Evolutionary conservation across 352 stramenopile genomes (phyloP).

Genomic region (Aphanomyces stellatus): DNA sequence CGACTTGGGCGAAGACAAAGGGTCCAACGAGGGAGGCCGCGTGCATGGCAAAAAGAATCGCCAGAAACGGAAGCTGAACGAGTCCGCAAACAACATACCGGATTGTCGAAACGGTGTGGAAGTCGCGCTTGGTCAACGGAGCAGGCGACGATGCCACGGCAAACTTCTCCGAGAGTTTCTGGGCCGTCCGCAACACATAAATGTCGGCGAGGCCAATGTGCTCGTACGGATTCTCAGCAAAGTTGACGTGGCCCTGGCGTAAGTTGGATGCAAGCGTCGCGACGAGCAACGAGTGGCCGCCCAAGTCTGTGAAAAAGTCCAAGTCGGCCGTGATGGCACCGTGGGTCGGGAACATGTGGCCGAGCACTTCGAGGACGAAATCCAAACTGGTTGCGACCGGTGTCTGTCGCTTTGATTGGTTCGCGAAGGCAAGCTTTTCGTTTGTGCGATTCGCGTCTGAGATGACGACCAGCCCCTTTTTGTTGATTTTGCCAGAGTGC

Average conservation of each 20-base stretch:
- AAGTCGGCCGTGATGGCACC: not conserved
- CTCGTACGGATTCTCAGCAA: not conserved
- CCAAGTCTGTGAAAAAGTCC: constrained; percentile 1
- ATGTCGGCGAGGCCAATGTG: not conserved
- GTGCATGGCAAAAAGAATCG: not conserved
- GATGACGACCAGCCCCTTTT: not conserved
- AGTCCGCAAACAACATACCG: not conserved
- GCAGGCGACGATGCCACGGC: not conserved
- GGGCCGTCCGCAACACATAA: not conserved
- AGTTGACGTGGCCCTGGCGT: not conserved
- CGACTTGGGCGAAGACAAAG: not conserved
- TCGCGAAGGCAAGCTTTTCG: no score
- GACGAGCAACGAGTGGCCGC: not conserved
- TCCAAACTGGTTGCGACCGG: not conserved
- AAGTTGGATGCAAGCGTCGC: not conserved
- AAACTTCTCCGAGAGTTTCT: not conserved
- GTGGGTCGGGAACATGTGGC: not conserved
- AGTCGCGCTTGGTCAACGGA: not conserved
- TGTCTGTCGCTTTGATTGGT: no score
- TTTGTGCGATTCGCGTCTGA: not conserved
- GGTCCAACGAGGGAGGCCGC: not conserved
- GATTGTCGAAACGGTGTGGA: not conserved
- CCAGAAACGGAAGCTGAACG: not conserved
- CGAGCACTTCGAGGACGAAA: not conserved
- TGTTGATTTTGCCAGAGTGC: not conserved